Evolutionary conservation across 169 alveolate species (phyloP).

Genomic region (Eimeria acervulina): DNA sequence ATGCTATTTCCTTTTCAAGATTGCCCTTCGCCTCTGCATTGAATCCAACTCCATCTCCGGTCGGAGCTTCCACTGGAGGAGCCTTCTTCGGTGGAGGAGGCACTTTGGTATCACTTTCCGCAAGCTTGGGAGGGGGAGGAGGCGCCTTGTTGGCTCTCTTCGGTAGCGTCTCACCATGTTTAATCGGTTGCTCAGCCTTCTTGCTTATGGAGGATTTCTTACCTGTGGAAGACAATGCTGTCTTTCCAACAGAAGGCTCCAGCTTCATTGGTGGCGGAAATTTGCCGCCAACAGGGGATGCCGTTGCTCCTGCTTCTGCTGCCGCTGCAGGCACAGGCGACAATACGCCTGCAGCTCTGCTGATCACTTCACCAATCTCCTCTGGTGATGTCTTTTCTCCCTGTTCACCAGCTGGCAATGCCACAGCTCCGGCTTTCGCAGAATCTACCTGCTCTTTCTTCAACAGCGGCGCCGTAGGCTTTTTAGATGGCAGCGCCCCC

Average conservation of each 20-base stretch:
- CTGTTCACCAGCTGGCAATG: constrained; percentile 9
- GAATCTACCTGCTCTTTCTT: not conserved
- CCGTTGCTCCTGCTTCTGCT: not conserved
- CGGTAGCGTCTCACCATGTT: not conserved
- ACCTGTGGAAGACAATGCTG: not conserved
- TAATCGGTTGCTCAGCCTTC: not conserved
- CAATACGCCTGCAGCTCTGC: not conserved
- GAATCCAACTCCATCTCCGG: not conserved
- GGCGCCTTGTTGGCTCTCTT: constrained; percentile 7
- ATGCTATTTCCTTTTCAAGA: constrained; percentile 68
- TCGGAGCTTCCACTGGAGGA: constrained; percentile 9
- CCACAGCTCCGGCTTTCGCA: constrained; percentile 11
- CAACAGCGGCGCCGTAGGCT: constrained; percentile 33
- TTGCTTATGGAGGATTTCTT: not conserved
- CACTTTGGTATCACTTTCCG: constrained; percentile 34
- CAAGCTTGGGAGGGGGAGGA: not conserved
- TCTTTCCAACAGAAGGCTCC: constrained; percentile 12
- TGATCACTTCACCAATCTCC: not conserved
- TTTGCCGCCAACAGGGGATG: not conserved
- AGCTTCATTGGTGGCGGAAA: not conserved
- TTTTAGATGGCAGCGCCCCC: not conserved
- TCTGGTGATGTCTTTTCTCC: not conserved
- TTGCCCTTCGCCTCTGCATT: not conserved
- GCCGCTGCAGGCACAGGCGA: not conserved
- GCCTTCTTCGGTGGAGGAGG: constrained; percentile 60